These are phyloP conservation scores for Kwoniella sp. DNA, from an alignment of 768 basidiomycete species.

Conservation along the genomic window DNA sequence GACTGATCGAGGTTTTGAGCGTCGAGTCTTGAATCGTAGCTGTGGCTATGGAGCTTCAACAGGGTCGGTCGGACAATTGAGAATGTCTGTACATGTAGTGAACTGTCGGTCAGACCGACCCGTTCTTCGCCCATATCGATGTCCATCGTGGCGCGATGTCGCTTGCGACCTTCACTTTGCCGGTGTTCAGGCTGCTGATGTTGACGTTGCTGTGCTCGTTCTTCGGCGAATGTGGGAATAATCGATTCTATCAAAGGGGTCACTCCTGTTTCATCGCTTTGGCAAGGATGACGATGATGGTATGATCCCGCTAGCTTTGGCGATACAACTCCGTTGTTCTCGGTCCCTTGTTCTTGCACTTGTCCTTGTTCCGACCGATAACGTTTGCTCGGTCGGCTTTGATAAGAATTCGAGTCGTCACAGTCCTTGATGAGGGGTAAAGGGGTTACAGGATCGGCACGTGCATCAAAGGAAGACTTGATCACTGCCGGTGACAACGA, in stretches of 20 bases:
- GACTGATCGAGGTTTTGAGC: neutral
- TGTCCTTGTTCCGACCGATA: neutral
- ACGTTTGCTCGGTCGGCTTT: neutral
- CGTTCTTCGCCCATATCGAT: conserved; percentile 7
- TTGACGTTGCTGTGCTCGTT: neutral
- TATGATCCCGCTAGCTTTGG: neutral
- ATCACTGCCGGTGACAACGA: neutral
- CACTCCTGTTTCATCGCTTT: neutral
- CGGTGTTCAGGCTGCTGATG: neutral
- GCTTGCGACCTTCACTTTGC: neutral
- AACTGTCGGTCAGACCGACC: neutral
- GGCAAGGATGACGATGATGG: neutral
- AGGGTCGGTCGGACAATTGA: conserved; percentile 6
- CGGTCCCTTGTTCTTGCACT: neutral
- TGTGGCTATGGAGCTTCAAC: conserved; percentile 4
- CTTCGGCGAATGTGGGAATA: neutral
- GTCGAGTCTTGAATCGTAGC: neutral
- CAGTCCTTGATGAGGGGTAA: neutral
- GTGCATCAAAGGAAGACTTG: neutral
- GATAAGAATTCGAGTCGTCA: neutral
- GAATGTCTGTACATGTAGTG: neutral
- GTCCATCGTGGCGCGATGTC: conserved; percentile 6
- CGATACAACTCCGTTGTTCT: neutral
- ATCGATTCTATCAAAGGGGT: neutral
- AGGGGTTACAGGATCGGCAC: neutral